A percentile compares a stretch with the other conserved stretches of the same genome.
These are phyloP conservation scores for Ceraceosorus guamensis DNA, from an alignment of 1,284 basidiomycete genomes.

Conservation along the genomic window DNA sequence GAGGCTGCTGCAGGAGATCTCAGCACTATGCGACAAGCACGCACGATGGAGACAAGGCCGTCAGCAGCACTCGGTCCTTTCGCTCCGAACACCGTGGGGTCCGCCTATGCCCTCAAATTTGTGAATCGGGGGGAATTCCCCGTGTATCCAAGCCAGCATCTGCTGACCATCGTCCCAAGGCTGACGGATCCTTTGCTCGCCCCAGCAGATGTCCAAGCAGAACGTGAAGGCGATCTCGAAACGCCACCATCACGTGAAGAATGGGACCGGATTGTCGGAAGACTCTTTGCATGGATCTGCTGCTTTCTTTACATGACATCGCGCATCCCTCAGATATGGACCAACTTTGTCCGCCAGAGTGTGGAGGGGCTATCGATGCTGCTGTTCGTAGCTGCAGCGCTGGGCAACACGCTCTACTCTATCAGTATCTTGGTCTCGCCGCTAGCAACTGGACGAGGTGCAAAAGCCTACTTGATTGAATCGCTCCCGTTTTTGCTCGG, in stretches of 20 bases:
- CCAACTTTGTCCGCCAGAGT: slow-evolving; percentile 36
- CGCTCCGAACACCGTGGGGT: no score
- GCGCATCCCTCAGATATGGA: slow-evolving; percentile 47
- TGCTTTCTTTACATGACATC: slow-evolving; percentile 46
- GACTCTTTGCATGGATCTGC: slow-evolving; percentile 43
- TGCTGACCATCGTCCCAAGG: no score
- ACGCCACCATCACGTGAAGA: no score
- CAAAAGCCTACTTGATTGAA: slow-evolving; percentile 26
- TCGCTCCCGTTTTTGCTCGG: slow-evolving; percentile 44
- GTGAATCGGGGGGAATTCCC: no score
- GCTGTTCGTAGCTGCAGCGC: slow-evolving; percentile 42
- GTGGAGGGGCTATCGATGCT: slow-evolving; percentile 41
- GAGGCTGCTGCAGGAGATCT: not conserved
- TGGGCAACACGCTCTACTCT: slow-evolving; percentile 41
- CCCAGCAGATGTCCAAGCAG: no score
- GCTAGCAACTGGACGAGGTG: slow-evolving; percentile 14
- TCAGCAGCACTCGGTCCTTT: no score
- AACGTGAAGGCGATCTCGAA: no score
- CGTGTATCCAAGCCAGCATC: no score
- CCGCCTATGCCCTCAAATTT: no score
- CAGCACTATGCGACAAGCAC: no score
- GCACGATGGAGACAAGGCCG: no score
- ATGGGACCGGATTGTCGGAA: slow-evolving; percentile 26
- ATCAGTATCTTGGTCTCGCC: slow-evolving; percentile 35
- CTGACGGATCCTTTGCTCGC: no score